Evolutionary conservation across 2,329 filamentous ascomycete genomes (phyloP).

Genomic region (Reticulascus tulasneorum): DNA sequence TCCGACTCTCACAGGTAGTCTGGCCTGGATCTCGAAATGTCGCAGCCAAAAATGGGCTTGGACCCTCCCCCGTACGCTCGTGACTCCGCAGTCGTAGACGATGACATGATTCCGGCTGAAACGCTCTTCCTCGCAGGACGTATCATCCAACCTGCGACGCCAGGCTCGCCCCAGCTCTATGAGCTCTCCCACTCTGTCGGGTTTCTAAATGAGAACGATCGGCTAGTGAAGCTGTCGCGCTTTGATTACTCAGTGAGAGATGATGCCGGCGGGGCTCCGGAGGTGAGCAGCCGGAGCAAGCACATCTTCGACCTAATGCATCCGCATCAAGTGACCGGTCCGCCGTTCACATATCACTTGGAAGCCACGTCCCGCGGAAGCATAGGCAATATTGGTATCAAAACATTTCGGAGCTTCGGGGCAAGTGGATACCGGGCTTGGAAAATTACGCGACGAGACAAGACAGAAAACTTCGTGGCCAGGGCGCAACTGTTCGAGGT

Average conservation of each 20-base stretch:
- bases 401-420: conserved; percentile 20
- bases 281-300: conserved; percentile 23
- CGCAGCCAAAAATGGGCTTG: too few relatives aligned
- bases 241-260: conserved; percentile 18
- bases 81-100: background rate
- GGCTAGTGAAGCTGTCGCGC: conserved; percentile 25
- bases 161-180: conserved; percentile 26
- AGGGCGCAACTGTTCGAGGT: conserved; percentile 22
- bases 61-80: conserved; percentile 2
- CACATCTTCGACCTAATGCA: conserved; percentile 31
- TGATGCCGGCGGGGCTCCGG: conserved; percentile 15
- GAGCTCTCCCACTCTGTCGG: conserved; percentile 30
- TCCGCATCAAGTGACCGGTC: conserved; percentile 19
- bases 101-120: conserved; percentile 22
- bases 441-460: conserved; percentile 2
- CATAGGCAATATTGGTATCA: conserved; percentile 24
- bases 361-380: conserved; percentile 25
- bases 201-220: conserved; percentile 26
- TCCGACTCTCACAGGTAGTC: too few relatives aligned
- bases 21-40: too few relatives aligned
- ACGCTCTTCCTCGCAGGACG: conserved; percentile 28
- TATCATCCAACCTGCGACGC: conserved; percentile 27
- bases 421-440: conserved; percentile 21
- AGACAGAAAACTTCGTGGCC: conserved; percentile 14
- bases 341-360: conserved; percentile 27